Conservation (phyloP, 441 rosid genomes). For the Populus hybrid region DNA sequence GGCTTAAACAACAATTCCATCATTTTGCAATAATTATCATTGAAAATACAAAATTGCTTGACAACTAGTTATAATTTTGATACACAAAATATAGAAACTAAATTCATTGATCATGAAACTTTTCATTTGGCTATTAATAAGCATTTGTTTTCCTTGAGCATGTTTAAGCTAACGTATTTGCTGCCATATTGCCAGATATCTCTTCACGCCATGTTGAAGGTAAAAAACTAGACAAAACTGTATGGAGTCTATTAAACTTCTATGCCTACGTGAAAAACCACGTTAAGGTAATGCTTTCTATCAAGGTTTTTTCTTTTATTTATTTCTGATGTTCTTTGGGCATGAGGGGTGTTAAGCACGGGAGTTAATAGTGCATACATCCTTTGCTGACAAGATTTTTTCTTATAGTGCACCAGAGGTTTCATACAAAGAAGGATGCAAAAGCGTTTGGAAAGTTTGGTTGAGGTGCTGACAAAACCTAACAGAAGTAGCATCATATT, state of each 20-base stretch:
- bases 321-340: neutral
- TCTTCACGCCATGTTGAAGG: slow-evolving; percentile 58
- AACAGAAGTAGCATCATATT: slow-evolving; percentile 9
- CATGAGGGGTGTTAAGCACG: neutral
- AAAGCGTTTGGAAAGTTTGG: slow-evolving; percentile 64
- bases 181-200: slow-evolving; percentile 47
- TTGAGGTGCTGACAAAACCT: slow-evolving; percentile 50
- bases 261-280: slow-evolving; percentile 69
- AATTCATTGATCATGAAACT: neutral
- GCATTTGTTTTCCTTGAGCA: slow-evolving; percentile 4
- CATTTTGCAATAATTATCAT: neutral
- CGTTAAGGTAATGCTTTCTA: slow-evolving; percentile 55
- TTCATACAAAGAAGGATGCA: slow-evolving; percentile 83
- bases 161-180: slow-evolving; percentile 9
- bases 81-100: neutral
- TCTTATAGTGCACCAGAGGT: slow-evolving; percentile 68
- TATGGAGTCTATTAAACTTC: slow-evolving; percentile 81
- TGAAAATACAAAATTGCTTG: neutral
- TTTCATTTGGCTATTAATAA: neutral
- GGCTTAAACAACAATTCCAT: neutral
- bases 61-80: neutral
- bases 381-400: slow-evolving; percentile 21
- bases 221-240: slow-evolving; percentile 65
- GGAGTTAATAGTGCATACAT: slow-evolving; percentile 4
- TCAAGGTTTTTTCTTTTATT: neutral